phyloP scores from a whole-genome alignment of 2,329 filamentous ascomycete species.

The Aspergillus ruber region DNA sequence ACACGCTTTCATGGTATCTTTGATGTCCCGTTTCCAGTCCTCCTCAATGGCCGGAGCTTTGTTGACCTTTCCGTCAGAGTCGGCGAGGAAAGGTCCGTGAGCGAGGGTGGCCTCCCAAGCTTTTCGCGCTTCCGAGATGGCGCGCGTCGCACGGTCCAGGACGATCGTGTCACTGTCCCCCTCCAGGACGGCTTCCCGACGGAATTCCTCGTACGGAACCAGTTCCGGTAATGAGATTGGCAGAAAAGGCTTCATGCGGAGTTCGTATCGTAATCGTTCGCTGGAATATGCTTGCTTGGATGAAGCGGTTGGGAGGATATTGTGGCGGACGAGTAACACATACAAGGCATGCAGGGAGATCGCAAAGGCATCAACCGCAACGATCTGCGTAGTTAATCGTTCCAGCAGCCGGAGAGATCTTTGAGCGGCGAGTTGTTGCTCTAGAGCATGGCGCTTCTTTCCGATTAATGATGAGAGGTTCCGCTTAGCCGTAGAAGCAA shows the following conservation, averaged over 20 bases:
- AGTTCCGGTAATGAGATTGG: constrained; percentile 61
- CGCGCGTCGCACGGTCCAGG: constrained; percentile 34
- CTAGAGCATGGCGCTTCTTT: constrained; percentile 10
- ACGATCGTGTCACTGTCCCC: constrained; percentile 37
- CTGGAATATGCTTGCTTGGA: constrained; percentile 56
- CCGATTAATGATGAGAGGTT: constrained; percentile 12
- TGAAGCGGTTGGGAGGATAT: constrained; percentile 44
- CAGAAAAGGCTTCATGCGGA: constrained; percentile 81
- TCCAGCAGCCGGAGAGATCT: constrained; percentile 49
- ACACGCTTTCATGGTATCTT: constrained; percentile 60
- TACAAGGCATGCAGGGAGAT: constrained; percentile 56
- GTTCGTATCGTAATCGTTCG: constrained; percentile 65
- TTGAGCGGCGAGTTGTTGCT: constrained; percentile 31
- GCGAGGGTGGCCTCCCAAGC: constrained; percentile 38
- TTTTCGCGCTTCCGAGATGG: constrained; percentile 36
- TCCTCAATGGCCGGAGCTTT: constrained; percentile 49
- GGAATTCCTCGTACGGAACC: constrained; percentile 59
- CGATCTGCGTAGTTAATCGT: constrained; percentile 57
- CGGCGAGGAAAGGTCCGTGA: constrained; percentile 30
- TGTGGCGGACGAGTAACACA: constrained; percentile 55
- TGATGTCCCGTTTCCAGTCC: constrained; percentile 56
- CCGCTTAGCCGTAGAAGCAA: constrained; percentile 33
- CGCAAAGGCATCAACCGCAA: constrained; percentile 52
- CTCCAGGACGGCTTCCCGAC: constrained; percentile 35
- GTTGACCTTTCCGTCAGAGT: constrained; percentile 9